Percentiles rank a stretch among this genome's conserved stretches.
phyloP scores from a whole-genome alignment of 2,329 filamentous ascomycete species.

The Sclerotinia spermophila region DNA sequence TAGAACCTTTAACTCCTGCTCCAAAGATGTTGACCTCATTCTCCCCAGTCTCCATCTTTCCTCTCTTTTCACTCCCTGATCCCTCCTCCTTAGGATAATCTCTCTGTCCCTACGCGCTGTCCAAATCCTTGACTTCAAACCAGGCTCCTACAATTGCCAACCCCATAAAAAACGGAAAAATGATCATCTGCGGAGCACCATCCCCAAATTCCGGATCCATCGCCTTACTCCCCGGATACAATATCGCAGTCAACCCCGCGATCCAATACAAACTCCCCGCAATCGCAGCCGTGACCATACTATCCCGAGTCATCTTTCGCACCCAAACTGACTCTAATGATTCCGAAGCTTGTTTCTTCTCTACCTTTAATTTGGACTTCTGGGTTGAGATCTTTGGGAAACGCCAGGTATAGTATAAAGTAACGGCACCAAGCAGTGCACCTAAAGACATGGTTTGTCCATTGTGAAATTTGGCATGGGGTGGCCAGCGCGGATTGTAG shows the following conservation, averaged over 20 bases:
- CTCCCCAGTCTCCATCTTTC: no score
- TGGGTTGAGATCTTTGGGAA: neutral
- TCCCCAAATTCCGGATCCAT: slow-evolving; percentile 46
- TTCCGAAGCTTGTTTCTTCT: neutral
- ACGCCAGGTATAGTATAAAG: slow-evolving; percentile 40
- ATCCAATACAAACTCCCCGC: slow-evolving; percentile 45
- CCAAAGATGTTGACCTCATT: neutral
- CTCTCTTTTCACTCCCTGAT: neutral
- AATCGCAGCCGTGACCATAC: slow-evolving; percentile 37
- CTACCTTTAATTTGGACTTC: neutral
- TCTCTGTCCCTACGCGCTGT: neutral
- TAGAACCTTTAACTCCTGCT: neutral
- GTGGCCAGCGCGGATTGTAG: slow-evolving; percentile 47
- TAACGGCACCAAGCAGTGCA: slow-evolving; percentile 39
- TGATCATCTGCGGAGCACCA: slow-evolving; percentile 38
- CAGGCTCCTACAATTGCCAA: slow-evolving; percentile 19
- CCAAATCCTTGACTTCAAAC: slow-evolving; percentile 16
- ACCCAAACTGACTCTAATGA: neutral
- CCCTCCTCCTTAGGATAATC: neutral
- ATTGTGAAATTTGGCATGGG: slow-evolving; percentile 51
- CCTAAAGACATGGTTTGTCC: slow-evolving; percentile 50
- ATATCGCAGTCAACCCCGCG: slow-evolving; percentile 42
- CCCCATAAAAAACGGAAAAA: slow-evolving; percentile 18
- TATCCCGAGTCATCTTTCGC: slow-evolving; percentile 20
- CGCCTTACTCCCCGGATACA: slow-evolving; percentile 45